Evolutionary conservation across 805 yeast species (phyloP), one percentile per base, ranked within the genome.

Genomic region (Starmerella asiatica): DNA sequence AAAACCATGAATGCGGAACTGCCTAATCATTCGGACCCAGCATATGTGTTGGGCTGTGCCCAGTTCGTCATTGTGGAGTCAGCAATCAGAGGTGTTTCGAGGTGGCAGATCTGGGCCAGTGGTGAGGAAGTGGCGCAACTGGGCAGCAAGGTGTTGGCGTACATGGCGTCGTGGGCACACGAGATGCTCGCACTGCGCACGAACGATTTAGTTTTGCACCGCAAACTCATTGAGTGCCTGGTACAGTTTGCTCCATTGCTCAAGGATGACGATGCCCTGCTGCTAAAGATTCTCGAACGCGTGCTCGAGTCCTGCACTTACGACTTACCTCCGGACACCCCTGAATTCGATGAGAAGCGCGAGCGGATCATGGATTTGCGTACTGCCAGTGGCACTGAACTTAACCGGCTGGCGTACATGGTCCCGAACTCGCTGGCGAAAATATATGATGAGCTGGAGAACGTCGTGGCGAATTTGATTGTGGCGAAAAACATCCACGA

Each of bases 71-170:
- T 85, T 20, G 82, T 85, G 21, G 97, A 88, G 58, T 79, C 94
- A 27, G 79, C 93, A 49, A 73, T 91, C 26, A 71, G 94, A 44
- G 98, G 97, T 28, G 78, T 93, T 19, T 76, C 91, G 11, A 72
- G 99, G 55, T 93, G 99, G 98, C 75, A 83, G 52, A 75, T 84
- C 15, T 88, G 96, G 95, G 85, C 83, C 52, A 73, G 75, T 5
- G 69, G 65, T 4, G 69, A 69, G 19, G 69, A 68, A 32, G 68
- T 69, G 40, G 76, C 75, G 37, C 65, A 57, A 17, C 64, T 73
- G 39, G 61, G 75, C 38, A 65, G 64, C 34, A 68, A 69, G 37
- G 63, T 71, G 34, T 85, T 82, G 54, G 70, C 67, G 14, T 65
- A 84, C 36, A 80, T 94, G 36, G 79, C 80, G 47, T 71, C 77